Conservation (phyloP, 768 basidiomycete species). For the Rubroboletus pulcherrimus region DNA sequence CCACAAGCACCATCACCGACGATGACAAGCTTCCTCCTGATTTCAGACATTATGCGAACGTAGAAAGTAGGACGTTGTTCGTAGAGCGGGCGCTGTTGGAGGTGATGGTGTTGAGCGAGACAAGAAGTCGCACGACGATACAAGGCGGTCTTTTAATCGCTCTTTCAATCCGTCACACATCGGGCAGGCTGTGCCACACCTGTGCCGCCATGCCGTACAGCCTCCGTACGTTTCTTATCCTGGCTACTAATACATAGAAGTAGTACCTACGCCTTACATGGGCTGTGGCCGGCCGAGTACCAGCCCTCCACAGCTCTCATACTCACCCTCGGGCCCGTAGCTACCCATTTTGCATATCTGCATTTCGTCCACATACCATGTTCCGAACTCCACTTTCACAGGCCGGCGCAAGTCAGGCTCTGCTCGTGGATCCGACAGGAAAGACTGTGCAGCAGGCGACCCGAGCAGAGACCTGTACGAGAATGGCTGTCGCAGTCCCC, state of each 20-base stretch:
- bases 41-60: slow-evolving; percentile 79
- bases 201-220: slow-evolving; percentile 28
- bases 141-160: slow-evolving; percentile 34
- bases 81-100: slow-evolving; percentile 34
- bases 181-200: slow-evolving; percentile 28
- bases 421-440: not conserved
- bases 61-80: slow-evolving; percentile 32
- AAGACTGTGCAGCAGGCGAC: slow-evolving; percentile 22
- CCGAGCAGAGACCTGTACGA: slow-evolving; percentile 36
- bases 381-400: slow-evolving; percentile 45
- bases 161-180: slow-evolving; percentile 27
- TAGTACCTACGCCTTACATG: not conserved
- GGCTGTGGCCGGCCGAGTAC: slow-evolving; percentile 1
- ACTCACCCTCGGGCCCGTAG: slow-evolving; percentile 57
- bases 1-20: slow-evolving; percentile 98
- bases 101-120: slow-evolving; percentile 38
- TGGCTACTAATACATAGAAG: too few species aligned
- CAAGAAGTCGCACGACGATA: slow-evolving; percentile 37
- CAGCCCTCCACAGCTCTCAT: slow-evolving; percentile 42
- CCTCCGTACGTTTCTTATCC: not conserved
- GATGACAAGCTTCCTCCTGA: slow-evolving; percentile 97
- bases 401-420: slow-evolving; percentile 16
- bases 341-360: slow-evolving; percentile 75
- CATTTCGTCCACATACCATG: slow-evolving; percentile 50
- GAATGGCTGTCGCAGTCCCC: slow-evolving; percentile 36